Base-by-base conservation (phyloP, 345 rosid species). In the Passiflora organensis region DNA sequence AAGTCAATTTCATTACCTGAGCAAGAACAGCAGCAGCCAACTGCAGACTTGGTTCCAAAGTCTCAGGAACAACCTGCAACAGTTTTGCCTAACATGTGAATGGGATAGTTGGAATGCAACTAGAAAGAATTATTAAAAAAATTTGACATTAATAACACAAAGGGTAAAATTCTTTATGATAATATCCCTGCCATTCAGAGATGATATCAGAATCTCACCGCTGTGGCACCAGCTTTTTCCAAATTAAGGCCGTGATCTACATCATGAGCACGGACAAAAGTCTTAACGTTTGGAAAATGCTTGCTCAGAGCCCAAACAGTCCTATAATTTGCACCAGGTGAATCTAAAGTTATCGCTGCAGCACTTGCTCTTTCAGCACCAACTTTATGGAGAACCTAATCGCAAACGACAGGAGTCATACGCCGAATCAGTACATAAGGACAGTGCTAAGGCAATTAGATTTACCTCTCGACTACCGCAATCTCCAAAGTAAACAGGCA, bases 11-110 rank as follows among this genome's bases (percentile, higher is more conserved):
- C 17, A 28, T 49, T 75, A 87, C 97, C 96, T 88, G 93, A 13
- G 96, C 95, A 65, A 91, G 98, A 74, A 91, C 98, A 67, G 96
- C 98, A 58, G 98, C 95, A 43, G 96, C 98, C 76, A 91, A 82
- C 70, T 91, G 98, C 52, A 91, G 78, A 78, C 98, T 91, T 50
- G 98, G 98, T 74, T 91, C 98, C 79, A 91, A 72, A 43, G 95
- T 84, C 78, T 91, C 98, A n/a, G 98, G 98, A 46, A 91, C 98
- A 77, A 91, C 98, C 96, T 91, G 64, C 36, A 19, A 53, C 6
- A 55, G 44, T 65, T 64, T 53, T 48, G 24, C 34, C 20, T 48
- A 42, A 39, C 20, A 32, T n/a, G 52, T 21, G 18, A 12, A 23
- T 41, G 41, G 39, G 45, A 13, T 1, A 43, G 20, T n/a, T 17